Base-by-base conservation (phyloP, 805 yeast genomes). In the Priceomyces fermenticarens region DNA sequence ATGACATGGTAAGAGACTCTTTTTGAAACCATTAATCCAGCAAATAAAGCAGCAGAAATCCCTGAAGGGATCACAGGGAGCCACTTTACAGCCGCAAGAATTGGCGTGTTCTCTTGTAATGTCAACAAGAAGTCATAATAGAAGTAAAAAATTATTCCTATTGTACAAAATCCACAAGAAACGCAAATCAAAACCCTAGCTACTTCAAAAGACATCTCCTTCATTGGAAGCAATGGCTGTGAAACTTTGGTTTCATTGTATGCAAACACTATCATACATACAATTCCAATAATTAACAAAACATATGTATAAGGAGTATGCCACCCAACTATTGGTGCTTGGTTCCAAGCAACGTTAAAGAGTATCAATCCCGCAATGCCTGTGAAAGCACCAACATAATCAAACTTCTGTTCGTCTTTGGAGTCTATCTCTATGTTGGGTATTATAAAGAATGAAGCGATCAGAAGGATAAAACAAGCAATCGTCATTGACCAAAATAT, bases 301-400 rank as follows among this genome's bases (percentile, higher is more conserved):
- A 68, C 78, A 32, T 80, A 75, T 32, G 81, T 74, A 48, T 84
- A 84, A 0, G 81, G 73, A 2, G 53, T 55, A 9, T 59, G 49
- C 91, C 91, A 85, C 12, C 90, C 88, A 2, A 67, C 83, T 4
- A 75, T 70, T 0, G 91, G 87, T 2, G 85, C 90, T 55, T 85
- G 89, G 51, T 82, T 85, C 80, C 88, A 79, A 2, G 78, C 77
- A 54, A 85, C 79, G 49, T 81, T 83, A 55, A 85, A 67, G 26
- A 85, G 54, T 2, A 83, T 69, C 36, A 85, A 58, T 0, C 87
- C 88, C 4, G 63, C 42, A 3, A 85, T 74, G 3, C 87, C 90
- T 10, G 77, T 42, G 0, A 62, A 12, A 0, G 83, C 65, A 32
- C 57, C 70, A 42, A 54, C n/a, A n/a, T n/a, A n/a, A n/a, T n/a